Base-by-base conservation (phyloP, 192 early-diverging fungal genomes). In the Entomortierella chlamydospora region DNA sequence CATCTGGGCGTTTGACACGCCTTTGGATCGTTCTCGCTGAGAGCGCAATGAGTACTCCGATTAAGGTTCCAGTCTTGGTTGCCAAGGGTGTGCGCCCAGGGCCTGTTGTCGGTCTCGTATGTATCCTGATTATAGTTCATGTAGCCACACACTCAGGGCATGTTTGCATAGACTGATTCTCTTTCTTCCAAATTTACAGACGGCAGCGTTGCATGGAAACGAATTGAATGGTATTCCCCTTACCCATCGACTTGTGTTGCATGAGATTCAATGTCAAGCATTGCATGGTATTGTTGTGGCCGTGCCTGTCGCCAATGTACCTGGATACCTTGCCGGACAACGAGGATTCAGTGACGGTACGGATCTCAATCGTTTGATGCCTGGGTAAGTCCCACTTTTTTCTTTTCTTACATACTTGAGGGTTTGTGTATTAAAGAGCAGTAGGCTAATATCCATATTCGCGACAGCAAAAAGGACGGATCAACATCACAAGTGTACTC, bases 221-320 rank as follows among this genome's bases (percentile, higher is more conserved):
- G 95, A 97, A 67, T 83, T 97, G 52, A 97, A 97, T 65, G 95
- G 95, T 25, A 93, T 97, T 25, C 95, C 95, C 13, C 89, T 92
- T 68, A 97, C 95, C 45, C 95, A 97, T 68, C 87, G 93, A 13
- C 88, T 97, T 57, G 91, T 95, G 33, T 84, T 89, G 31, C 73
- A 83, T 25, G 94, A 95, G 54, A 89, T 97, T 47, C 87, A 91
- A 61, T 88, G 92, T 10, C 70, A 85, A 43, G 85, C 84, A 13
- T 84, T 97, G 22, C 90, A 90, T 51, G 95, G 95, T 9, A 95
- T 93, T 1, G 90, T 97, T 11, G 93, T 97, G 7, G 94, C 95
- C 1, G 91, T 95, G 13, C 95, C 95, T n/a, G 93, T 93, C 29
- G 88, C 91, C 41, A 97, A 97, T 81, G 91, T 93, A 5, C 90